A percentile compares a stretch with the other conserved stretches of the same genome.
Conservation (phyloP, 176 grass and related monocot genomes). For the Carex littledalei region DNA sequence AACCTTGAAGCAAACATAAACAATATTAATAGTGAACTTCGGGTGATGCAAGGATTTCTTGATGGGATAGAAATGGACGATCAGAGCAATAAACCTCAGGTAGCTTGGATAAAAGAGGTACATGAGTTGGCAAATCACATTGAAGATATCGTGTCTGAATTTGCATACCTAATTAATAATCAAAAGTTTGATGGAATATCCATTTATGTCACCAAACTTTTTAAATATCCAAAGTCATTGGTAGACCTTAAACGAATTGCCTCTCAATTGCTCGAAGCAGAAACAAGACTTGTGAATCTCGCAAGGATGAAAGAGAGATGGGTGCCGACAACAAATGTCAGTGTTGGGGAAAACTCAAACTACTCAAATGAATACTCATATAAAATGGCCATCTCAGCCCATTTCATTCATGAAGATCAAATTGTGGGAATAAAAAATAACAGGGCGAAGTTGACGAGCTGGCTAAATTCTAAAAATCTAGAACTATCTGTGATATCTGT, state of each 20-base stretch:
- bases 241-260: background rate
- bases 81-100: background rate
- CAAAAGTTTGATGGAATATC: background rate
- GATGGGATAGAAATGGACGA: background rate
- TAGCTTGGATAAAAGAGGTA: constrained; percentile 20
- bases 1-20: constrained; percentile 19
- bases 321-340: background rate
- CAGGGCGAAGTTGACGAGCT: background rate
- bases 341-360: too few relatives aligned
- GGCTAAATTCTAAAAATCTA: constrained; percentile 1
- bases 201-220: background rate
- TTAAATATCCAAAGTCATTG: background rate
- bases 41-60: constrained; percentile 27
- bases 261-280: background rate
- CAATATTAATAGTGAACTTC: constrained; percentile 18
- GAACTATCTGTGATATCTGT: constrained; percentile 21
- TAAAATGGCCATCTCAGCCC: background rate
- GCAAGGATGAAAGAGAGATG: background rate
- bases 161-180: background rate
- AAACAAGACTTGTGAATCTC: background rate
- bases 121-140: constrained; percentile 20
- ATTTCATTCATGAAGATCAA: constrained; percentile 25
- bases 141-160: constrained; percentile 38
- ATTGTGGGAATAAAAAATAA: constrained; percentile 28
- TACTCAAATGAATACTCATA: background rate